Evolutionary conservation across 2,329 filamentous ascomycete genomes (phyloP), one percentile per base, ranked within the genome.

Genomic region (Xylariaceae sp.): DNA sequence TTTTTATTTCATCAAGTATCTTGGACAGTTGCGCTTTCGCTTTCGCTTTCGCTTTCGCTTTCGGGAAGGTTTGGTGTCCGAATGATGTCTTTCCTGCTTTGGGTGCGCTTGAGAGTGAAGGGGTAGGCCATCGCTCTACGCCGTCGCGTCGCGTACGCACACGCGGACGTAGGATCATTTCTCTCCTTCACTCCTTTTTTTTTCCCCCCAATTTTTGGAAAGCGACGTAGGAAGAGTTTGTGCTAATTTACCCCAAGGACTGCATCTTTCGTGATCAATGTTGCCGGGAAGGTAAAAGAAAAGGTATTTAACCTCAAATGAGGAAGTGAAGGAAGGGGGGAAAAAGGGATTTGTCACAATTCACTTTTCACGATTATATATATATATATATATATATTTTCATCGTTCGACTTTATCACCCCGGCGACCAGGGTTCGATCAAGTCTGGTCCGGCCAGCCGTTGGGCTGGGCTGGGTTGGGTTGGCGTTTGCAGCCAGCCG

Each of bases 111-210:
- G 19, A 19, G 19, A 19, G 19, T 19, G 19, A 19, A 19, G 19
- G 19, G 19, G 19, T 19, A 1, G 19, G 19, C 19, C 19, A 19
- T 19, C 19, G 73, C 41, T 74, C 72, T 61, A 89, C 75, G 11
- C 87, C 86, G 59, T 83, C 78, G n/a, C 76, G 74, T 4, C 79
- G 80, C 46, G 89, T 69, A n/a, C 71, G 70, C 2, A 84, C 76
- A 0, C 72, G 69, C 3, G 73, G 56, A 37, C 5, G 12, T 11
- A 37, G 3, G 8, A 7, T 37, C 5, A 9, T 11, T 37, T 9
- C 8, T 37, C 35, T 37, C n/a, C n/a, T n/a, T n/a, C n/a, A n/a
- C n/a, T n/a, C n/a, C n/a, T 37, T 37, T 37, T 11, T 37, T 9
- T 37, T 37, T 37, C 8, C 8, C 5, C 12, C 12, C 12, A 9